These are phyloP conservation scores for Myrmaecium sp. DNA, from an alignment of 2,329 filamentous ascomycete species.

Conservation along the genomic window DNA sequence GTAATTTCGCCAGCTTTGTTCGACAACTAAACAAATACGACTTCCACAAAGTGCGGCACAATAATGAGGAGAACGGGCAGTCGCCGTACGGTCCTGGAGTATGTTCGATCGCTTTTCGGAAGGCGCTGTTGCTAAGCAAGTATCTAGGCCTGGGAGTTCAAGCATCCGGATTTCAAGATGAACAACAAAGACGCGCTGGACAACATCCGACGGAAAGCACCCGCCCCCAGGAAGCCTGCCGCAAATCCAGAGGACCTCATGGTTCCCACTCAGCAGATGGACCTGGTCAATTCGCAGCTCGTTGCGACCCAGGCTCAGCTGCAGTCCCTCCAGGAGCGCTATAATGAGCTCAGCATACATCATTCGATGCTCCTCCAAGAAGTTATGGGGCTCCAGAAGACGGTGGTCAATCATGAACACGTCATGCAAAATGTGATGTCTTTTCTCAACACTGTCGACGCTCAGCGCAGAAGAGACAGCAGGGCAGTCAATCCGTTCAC, in stretches of 20 bases:
- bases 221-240: constrained; percentile 62
- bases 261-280: constrained; percentile 71
- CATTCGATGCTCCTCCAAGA: constrained; percentile 49
- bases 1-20: constrained; percentile 94
- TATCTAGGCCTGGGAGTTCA: constrained; percentile 77
- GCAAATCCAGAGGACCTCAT: constrained; percentile 47
- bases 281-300: constrained; percentile 73
- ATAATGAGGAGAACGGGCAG: constrained; percentile 70
- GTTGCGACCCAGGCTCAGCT: constrained; percentile 86
- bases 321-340: constrained; percentile 70
- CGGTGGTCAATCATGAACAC: constrained; percentile 54
- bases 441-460: constrained; percentile 47
- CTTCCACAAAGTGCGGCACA: constrained; percentile 92
- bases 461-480: constrained; percentile 45
- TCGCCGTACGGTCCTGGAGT: constrained; percentile 71
- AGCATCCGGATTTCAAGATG: constrained; percentile 87
- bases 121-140: no score
- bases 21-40: constrained; percentile 94
- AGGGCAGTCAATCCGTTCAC: constrained; percentile 27
- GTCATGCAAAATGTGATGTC: constrained; percentile 57
- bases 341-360: constrained; percentile 57
- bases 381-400: constrained; percentile 47
- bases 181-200: constrained; percentile 94
- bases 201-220: constrained; percentile 90
- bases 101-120: no score